Evolutionary conservation across 805 yeast genomes (phyloP), one percentile per base, ranked within the genome.

Genomic region (Ogataea henricii): DNA sequence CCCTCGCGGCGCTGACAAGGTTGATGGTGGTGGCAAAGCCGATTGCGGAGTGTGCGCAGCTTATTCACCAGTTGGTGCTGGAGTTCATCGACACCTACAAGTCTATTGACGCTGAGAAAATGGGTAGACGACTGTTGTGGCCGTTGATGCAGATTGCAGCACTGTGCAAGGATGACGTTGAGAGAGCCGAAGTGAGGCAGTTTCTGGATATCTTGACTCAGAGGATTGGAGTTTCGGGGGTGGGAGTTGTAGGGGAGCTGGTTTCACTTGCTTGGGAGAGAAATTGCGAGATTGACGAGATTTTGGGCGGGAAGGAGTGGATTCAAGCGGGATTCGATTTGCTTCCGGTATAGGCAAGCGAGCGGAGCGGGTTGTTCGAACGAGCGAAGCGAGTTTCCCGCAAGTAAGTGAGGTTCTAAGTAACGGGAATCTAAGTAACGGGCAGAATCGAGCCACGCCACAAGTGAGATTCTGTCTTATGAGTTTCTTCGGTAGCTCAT

Each of bases 71-170:
- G 40, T 60, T 46, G 56, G 48, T 47, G 3, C 65, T 51, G 48
- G 82, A 77, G 55, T 77, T 77, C 50, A 67, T 75, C 3, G 66
- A 67, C 9, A 65, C 68, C 2, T 75, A 74, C 51, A 60, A 64
- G 0, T 55, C 72, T 0, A 65, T 77, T 70, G 71, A 73, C 10
- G 55, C 67, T 1, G 56, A 53, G 1, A 63, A 70, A 0, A 74
- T 77, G 3, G 51, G 65, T 21, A 70, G 76, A 4, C 79, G 74
- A 51, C 76, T 77, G 77, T 75, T 76, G 4, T 77, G 81, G 81
- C 82, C 82, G 0, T 61, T 76, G 1, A 71, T 72, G 53, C 74
- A 74, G n/a, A 63, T 77, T 32, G 75, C 75, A 1, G 68, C 77
- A 40, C 69, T 65, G 27, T 68, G 74, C 41, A 53, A 58, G 12